Conservation (phyloP, 371 early-diverging fungal species). For the Mucor circinelloides region DNA sequence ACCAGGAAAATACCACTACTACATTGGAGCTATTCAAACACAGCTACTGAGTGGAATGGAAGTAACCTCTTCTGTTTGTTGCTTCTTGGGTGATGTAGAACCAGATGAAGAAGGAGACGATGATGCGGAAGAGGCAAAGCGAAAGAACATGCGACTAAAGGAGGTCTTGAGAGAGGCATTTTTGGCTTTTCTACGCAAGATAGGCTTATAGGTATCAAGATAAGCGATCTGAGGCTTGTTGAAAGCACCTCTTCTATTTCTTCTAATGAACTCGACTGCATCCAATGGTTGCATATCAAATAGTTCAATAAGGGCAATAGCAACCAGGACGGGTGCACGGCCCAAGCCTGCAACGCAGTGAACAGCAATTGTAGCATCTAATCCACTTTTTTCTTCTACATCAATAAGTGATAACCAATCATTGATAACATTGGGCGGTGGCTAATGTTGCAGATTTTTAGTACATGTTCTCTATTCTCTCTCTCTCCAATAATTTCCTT, state of each 20-base stretch:
- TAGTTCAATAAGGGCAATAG: conserved; percentile 82
- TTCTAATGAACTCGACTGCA: conserved; percentile 75
- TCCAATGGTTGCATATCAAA: conserved; percentile 83
- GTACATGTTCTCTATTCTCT: background rate
- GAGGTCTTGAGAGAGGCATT: conserved; percentile 18
- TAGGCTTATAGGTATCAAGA: conserved; percentile 51
- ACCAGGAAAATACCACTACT: too few relatives aligned
- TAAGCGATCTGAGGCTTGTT: conserved; percentile 80
- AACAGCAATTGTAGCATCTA: conserved; percentile 71
- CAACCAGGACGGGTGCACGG: conserved; percentile 71
- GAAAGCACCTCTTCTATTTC: conserved; percentile 80
- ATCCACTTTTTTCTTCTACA: conserved; percentile 37
- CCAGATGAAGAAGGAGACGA: background rate
- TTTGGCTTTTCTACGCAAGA: conserved; percentile 25
- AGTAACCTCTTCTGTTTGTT: conserved; percentile 2
- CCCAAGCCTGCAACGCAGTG: conserved; percentile 90
- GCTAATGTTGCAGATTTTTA: conserved; percentile 29
- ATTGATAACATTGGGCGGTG: conserved; percentile 66
- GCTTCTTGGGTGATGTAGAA: background rate
- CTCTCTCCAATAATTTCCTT: background rate
- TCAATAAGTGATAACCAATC: conserved; percentile 77
- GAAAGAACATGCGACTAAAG: conserved; percentile 19
- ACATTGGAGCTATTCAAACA: conserved; percentile 3
- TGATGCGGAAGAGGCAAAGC: conserved; percentile 3
- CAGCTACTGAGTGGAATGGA: conserved; percentile 22